phyloP scores from a whole-genome alignment of 257 asterid species.

The Fraxinus anomala region DNA sequence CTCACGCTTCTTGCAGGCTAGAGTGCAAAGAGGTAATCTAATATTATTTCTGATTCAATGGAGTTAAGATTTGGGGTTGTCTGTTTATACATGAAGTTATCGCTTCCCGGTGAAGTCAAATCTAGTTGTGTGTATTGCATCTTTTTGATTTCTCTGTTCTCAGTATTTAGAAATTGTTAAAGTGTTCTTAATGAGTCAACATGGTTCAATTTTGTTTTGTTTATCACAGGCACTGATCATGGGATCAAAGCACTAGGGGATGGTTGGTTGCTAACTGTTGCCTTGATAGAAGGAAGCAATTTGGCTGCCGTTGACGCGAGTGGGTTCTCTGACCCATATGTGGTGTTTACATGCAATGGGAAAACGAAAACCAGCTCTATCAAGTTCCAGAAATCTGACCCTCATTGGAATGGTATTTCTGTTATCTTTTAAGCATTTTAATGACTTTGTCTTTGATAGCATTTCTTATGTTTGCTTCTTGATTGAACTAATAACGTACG shows the following conservation, averaged over 20 bases:
- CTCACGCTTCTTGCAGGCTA: constrained; percentile 92
- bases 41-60: constrained; percentile 3
- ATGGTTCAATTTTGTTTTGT: constrained; percentile 18
- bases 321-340: constrained; percentile 94
- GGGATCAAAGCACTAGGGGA: constrained; percentile 95
- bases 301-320: constrained; percentile 88
- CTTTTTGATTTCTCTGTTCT: neutral
- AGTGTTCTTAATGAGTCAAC: constrained; percentile 20
- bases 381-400: constrained; percentile 83
- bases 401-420: constrained; percentile 83
- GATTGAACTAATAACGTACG: neutral
- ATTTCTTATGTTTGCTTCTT: constrained; percentile 1
- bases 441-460: neutral
- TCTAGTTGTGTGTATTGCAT: neutral
- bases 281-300: constrained; percentile 80
- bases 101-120: neutral
- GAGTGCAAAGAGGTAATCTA: constrained; percentile 73
- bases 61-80: neutral
- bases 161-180: neutral
- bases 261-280: constrained; percentile 97
- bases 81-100: neutral
- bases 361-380: constrained; percentile 86
- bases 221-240: constrained; percentile 75
- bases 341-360: constrained; percentile 93
- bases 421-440: neutral